A percentile compares a stretch with the other conserved stretches of the same genome.
Evolutionary conservation across 495 filamentous ascomycete genomes (phyloP).

Genomic region (Articulospora tetracladia): DNA sequence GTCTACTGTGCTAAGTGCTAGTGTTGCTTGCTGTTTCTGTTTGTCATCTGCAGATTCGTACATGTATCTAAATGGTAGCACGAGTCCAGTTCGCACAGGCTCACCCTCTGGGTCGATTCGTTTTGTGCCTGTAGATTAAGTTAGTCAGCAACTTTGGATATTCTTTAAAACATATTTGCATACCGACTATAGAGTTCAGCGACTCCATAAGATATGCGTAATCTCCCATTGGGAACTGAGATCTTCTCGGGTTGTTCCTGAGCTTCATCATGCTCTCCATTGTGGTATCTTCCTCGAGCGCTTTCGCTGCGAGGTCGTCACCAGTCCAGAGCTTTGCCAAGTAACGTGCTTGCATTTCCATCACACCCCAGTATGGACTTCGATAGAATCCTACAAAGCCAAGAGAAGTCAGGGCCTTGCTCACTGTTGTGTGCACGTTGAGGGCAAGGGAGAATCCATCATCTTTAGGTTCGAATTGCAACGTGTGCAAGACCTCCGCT

Average conservation of each 20-base stretch:
- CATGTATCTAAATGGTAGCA: slow-evolving; percentile 24
- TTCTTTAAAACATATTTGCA: not conserved
- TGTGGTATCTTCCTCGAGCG: slow-evolving; percentile 32
- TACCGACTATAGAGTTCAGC: slow-evolving; percentile 50
- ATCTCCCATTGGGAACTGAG: slow-evolving; percentile 79
- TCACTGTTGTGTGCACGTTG: slow-evolving; percentile 60
- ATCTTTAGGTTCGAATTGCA: slow-evolving; percentile 52
- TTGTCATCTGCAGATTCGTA: not conserved
- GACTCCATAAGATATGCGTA: slow-evolving; percentile 76
- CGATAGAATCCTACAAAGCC: slow-evolving; percentile 86
- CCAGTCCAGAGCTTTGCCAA: slow-evolving; percentile 44
- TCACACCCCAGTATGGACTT: slow-evolving; percentile 80
- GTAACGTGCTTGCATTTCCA: slow-evolving; percentile 81
- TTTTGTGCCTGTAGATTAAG: slow-evolving; percentile 26
- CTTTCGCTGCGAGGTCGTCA: slow-evolving; percentile 7
- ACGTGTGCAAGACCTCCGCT: slow-evolving; percentile 42
- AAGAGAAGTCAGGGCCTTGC: slow-evolving; percentile 55
- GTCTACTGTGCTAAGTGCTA: slow-evolving; percentile 9
- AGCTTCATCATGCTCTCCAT: slow-evolving; percentile 40
- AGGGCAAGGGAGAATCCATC: slow-evolving; percentile 65
- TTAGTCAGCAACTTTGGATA: not conserved
- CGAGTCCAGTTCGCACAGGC: slow-evolving; percentile 21
- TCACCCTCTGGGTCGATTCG: slow-evolving; percentile 14
- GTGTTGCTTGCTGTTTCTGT: slow-evolving; percentile 3
- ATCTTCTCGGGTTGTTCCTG: slow-evolving; percentile 31